Conservation (phyloP, 768 basidiomycete species). For the Mycena pura region DNA sequence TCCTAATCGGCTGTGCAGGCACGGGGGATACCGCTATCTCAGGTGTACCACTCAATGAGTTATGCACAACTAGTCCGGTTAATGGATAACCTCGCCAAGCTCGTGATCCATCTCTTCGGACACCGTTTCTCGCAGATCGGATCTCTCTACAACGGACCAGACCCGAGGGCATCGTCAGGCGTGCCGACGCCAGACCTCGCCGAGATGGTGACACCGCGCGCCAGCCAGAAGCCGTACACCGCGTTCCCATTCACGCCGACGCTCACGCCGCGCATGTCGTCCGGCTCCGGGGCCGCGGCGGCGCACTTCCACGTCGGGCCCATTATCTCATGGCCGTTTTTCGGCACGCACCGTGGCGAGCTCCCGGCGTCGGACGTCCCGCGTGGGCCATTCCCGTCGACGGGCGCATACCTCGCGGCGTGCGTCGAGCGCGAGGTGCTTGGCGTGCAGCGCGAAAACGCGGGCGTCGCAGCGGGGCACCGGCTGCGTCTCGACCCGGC, state of each 20-base stretch:
- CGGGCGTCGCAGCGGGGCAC: constrained; percentile 79
- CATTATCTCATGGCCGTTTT: constrained; percentile 92
- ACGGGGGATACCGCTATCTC: constrained; percentile 70
- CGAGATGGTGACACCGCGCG: constrained; percentile 37
- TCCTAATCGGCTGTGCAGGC: constrained; percentile 56
- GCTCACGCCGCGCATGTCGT: constrained; percentile 40
- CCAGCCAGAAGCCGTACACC: constrained; percentile 65
- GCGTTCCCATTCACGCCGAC: constrained; percentile 54
- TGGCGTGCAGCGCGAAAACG: constrained; percentile 79
- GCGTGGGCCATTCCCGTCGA: constrained; percentile 79
- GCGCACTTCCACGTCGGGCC: constrained; percentile 70
- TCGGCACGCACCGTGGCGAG: constrained; percentile 82
- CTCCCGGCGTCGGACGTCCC: constrained; percentile 75
- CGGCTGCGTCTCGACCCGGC: constrained; percentile 81
- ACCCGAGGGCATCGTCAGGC: constrained; percentile 51
- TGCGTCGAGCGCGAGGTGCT: constrained; percentile 75
- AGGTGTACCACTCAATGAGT: constrained; percentile 73
- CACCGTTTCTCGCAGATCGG: constrained; percentile 81
- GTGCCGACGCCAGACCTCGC: constrained; percentile 47
- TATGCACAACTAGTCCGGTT: constrained; percentile 69
- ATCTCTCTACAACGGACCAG: constrained; percentile 69
- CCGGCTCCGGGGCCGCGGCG: constrained; percentile 35
- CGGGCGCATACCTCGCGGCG: constrained; percentile 64
- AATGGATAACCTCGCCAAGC: constrained; percentile 69
- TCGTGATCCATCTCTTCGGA: constrained; percentile 76